Evolutionary conservation across 257 asterid species (phyloP).

Genomic region (Nicotiana benthamiana): DNA sequence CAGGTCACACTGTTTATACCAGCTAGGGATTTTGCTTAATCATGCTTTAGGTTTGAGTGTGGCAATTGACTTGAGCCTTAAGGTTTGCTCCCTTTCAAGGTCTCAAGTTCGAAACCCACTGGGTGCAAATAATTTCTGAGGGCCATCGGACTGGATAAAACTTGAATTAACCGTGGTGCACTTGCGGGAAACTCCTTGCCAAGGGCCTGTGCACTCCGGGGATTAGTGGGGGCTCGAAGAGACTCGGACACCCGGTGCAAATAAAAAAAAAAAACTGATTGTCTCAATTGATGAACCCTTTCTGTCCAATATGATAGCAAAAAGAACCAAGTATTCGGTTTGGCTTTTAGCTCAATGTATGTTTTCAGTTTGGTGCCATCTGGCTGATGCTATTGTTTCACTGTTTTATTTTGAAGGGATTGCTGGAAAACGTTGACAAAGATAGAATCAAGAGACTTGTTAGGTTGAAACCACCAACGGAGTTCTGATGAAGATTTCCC

Average conservation of each 20-base stretch:
- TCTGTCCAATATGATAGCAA: not conserved
- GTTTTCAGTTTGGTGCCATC: not conserved
- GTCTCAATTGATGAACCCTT: not conserved
- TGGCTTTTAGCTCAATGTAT: not conserved
- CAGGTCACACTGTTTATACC: not conserved
- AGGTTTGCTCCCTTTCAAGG: too few species aligned
- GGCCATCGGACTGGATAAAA: too few species aligned
- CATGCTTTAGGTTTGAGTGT: not conserved
- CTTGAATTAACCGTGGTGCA: too few species aligned
- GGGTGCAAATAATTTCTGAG: too few species aligned
- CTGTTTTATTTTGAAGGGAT: slow-evolving; percentile 25
- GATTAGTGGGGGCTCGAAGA: too few species aligned
- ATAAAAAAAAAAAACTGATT: too few species aligned
- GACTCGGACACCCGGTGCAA: too few species aligned
- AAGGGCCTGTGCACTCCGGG: too few species aligned
- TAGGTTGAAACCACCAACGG: slow-evolving; percentile 42
- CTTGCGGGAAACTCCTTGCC: too few species aligned
- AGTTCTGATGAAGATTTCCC: slow-evolving; percentile 23
- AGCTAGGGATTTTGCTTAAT: not conserved
- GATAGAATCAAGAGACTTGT: slow-evolving; percentile 43
- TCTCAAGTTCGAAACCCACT: too few species aligned
- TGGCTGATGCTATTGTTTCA: not conserved
- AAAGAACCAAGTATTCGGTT: too few species aligned
- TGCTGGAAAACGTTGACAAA: slow-evolving; percentile 42
- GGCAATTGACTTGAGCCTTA: too few species aligned